Base-by-base conservation (phyloP, 345 rosid species). In the Ricinus communis region DNA sequence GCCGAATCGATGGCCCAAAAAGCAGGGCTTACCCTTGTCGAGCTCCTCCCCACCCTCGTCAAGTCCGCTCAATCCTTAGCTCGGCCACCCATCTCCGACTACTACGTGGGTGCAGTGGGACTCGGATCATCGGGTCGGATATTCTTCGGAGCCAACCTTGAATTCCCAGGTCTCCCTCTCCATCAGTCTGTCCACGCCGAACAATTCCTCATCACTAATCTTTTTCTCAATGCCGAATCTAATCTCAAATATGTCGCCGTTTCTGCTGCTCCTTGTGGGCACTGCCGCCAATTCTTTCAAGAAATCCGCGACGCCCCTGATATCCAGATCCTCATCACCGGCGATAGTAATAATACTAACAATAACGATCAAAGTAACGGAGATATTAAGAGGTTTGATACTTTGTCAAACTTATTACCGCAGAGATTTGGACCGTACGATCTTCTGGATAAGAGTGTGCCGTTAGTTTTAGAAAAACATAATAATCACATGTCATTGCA, bases 261-360 rank as follows among this genome's bases (percentile, higher is more conserved):
- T 76, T 95, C 98, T 75, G 72, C 91, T 81, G 93, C 99, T 38
- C 99, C 99, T 0, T 95, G 99, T 38, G 99, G 99, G 65, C 99
- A 95, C 88, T 95, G 99, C 90, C 99, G 99, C 63, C 99, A 95
- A 33, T 95, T 95, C 80, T 62, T 89, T 8, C 99, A 89, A 60
- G 99, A 95, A 79, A 75, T 95, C 80, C 97, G 97, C 30, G 62
- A 76, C 68, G 91, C 94, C 9, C 60, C 89, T 5, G 87, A 84
- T 22, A 76, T 95, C 63, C 77, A 71, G 66, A 72, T 95, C 83
- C 77, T 77, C 54, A 77, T 92, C 69, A 80, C 86, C 58, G 82
- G 77, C 66, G 53, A 73, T 3, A 57, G 41, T 25, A 13, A 18
- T 14, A 31, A 16, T n/a, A 31, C 53, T 24, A 65, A 68, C 49